Conservation (phyloP, 441 rosid genomes). For the Adansonia rubrostipa region DNA sequence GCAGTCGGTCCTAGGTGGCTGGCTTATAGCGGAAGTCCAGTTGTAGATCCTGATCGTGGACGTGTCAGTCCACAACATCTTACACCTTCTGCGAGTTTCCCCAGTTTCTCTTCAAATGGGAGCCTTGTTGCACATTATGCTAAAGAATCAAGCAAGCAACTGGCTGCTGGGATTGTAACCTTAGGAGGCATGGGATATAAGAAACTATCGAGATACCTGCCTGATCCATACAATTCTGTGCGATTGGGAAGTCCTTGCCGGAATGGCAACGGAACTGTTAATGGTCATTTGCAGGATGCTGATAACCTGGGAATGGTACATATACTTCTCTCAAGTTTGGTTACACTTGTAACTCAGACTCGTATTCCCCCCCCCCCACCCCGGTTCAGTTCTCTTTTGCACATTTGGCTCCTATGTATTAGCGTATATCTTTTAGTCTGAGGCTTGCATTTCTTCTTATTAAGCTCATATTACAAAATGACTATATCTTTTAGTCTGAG, state of each 20-base stretch:
- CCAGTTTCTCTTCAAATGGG: constrained; percentile 56
- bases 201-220: constrained; percentile 64
- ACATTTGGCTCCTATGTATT: background rate
- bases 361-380: constrained; percentile 10
- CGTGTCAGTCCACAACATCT: constrained; percentile 70
- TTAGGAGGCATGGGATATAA: constrained; percentile 83
- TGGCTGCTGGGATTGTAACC: constrained; percentile 79
- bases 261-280: constrained; percentile 57
- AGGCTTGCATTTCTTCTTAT: background rate
- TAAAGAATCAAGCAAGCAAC: constrained; percentile 86
- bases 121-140: constrained; percentile 76
- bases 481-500: background rate
- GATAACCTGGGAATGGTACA: constrained; percentile 85
- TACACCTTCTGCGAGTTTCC: constrained; percentile 57
- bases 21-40: constrained; percentile 85
- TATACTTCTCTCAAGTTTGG: constrained; percentile 24
- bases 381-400: constrained; percentile 16
- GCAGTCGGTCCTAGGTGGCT: constrained; percentile 96
- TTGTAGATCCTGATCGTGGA: constrained; percentile 51
- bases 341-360: constrained; percentile 19
- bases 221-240: constrained; percentile 56
- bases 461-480: background rate
- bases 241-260: constrained; percentile 55
- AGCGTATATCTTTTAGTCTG: background rate
- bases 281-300: constrained; percentile 61